A percentile compares a stretch with the other conserved stretches of the same genome.
Evolutionary conservation across 805 yeast species (phyloP).

Genomic region (Metschnikowia kunwiensis): DNA sequence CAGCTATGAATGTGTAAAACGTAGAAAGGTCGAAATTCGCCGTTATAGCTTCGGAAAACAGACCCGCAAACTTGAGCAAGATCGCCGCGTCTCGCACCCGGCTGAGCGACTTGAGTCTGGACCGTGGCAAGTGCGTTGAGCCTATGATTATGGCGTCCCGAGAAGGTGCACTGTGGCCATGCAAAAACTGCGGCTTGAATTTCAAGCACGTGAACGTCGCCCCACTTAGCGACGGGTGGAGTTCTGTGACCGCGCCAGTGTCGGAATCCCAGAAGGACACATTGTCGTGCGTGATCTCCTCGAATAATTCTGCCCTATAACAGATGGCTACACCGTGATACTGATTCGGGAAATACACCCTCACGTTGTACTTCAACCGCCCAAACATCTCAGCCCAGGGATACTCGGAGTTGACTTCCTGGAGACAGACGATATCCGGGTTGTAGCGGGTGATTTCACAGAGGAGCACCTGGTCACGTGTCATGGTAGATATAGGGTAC

Average conservation of each 20-base stretch:
- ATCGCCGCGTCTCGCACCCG: slow-evolving; percentile 1
- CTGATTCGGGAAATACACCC: slow-evolving; percentile 1
- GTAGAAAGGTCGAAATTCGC: too few relatives aligned
- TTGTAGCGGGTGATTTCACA: slow-evolving; percentile 5
- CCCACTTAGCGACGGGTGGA: neutral
- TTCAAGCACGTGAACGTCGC: slow-evolving; percentile 3
- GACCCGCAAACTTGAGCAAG: neutral
- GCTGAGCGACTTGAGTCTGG: neutral
- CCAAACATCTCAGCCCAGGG: slow-evolving; percentile 1
- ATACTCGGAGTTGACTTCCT: slow-evolving; percentile 2
- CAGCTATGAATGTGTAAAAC: slow-evolving; percentile 8
- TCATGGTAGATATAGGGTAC: neutral
- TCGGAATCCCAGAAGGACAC: neutral
- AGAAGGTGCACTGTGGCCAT: slow-evolving; percentile 4
- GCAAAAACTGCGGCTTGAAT: slow-evolving; percentile 1
- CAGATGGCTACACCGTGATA: slow-evolving; percentile 4
- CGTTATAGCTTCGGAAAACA: neutral
- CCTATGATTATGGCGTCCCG: slow-evolving; percentile 5
- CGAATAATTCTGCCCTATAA: slow-evolving; percentile 4
- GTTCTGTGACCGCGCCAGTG: neutral
- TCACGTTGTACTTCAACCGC: slow-evolving; percentile 1
- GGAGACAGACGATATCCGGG: slow-evolving; percentile 10
- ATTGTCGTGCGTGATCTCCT: neutral
- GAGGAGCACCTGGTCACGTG: slow-evolving; percentile 5
- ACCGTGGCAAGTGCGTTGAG: slow-evolving; percentile 5